Evolutionary conservation across 1,139 yeast species (phyloP), one percentile per base, ranked within the genome.

Genomic region (Pichia sp.): DNA sequence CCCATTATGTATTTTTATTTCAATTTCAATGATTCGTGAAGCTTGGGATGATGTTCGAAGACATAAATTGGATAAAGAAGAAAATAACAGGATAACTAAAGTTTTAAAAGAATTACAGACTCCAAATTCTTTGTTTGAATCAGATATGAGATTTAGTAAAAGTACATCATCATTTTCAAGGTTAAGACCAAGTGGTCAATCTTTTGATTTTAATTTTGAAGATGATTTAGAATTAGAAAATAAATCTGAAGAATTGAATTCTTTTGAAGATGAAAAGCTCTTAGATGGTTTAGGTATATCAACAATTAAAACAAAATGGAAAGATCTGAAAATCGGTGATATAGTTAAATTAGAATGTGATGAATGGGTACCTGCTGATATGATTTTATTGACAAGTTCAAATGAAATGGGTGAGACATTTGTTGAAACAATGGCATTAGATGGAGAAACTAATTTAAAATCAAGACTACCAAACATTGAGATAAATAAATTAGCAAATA

Each of bases 401-500:
- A 80, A 79, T 11, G 77, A 76, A 32, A 76, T 79, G 47, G 85
- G 82, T 46, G 86, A 82, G 53, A 83, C 95, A 1, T 87, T 79
- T 55, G 80, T 90, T 25, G 99, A 92, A 63, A 92, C 99, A 0
- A 90, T 92, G 92, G 98, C 96, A 0, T 70, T 92, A 40, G 98
- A 92, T 64, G 99, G 99, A 41, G 98, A 92, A 64, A 92, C 97
- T 0, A 90, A 89, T 58, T 69, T 92, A 51, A 92, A 92, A 62
- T 73, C 86, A 6, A 80, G 78, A 55, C 67, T 68, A 25, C 87
- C 96, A 0, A 83, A 83, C 50, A 69, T 74, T 1, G 86, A 82
- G 48, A 52, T 87, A 6, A 71, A 80, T 16, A 71, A 74, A 31
- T 51, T 61, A 16, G 67, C 80, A 35, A 66, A 73, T 10, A 69